Percentiles rank a stretch among this genome's conserved stretches.
Evolutionary conservation across 164 flowering plant species (phyloP).

Genomic region (Chimonanthus salicifolius): DNA sequence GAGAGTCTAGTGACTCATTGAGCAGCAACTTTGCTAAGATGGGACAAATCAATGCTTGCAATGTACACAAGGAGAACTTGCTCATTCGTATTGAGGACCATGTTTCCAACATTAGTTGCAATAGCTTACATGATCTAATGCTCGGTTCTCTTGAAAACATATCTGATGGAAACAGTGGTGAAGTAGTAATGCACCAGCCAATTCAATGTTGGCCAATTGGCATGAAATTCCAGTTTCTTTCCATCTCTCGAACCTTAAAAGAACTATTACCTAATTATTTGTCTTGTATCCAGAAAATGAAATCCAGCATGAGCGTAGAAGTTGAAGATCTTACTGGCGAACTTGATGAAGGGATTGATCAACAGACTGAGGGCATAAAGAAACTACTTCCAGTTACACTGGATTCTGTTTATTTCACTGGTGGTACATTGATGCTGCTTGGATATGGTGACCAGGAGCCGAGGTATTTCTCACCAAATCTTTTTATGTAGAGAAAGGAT

Average conservation of each 20-base stretch:
- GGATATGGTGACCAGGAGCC: conserved; percentile 89
- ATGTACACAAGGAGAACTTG: conserved; percentile 8
- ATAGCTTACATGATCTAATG: conserved; percentile 17
- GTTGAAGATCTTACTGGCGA: conserved; percentile 52
- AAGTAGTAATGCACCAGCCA: conserved; percentile 20
- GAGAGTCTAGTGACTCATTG: conserved; percentile 14
- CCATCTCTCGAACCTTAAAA: conserved; percentile 17
- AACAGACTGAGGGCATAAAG: conserved; percentile 43
- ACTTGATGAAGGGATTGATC: conserved; percentile 48
- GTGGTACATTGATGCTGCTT: conserved; percentile 79
- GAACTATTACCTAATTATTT: conserved; percentile 35
- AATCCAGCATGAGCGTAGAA: conserved; percentile 34
- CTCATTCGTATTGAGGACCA: conserved; percentile 10
- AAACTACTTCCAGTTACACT: conserved; percentile 70
- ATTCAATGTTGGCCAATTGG: conserved; percentile 20
- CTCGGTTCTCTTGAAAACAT: conserved; percentile 19
- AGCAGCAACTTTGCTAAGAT: conserved; percentile 10
- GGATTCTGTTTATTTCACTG: conserved; percentile 83
- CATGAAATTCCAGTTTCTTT: conserved; percentile 25
- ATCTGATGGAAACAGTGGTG: conserved; percentile 21
- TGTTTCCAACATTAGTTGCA: conserved; percentile 11
- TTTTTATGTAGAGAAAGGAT: neutral
- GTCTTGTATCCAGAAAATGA: conserved; percentile 39
- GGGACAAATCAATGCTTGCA: conserved; percentile 4
- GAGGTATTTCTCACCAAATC: conserved; percentile 34